Conservation (phyloP, 1,284 basidiomycete genomes). For the Sphaerobolus stellatus region DNA sequence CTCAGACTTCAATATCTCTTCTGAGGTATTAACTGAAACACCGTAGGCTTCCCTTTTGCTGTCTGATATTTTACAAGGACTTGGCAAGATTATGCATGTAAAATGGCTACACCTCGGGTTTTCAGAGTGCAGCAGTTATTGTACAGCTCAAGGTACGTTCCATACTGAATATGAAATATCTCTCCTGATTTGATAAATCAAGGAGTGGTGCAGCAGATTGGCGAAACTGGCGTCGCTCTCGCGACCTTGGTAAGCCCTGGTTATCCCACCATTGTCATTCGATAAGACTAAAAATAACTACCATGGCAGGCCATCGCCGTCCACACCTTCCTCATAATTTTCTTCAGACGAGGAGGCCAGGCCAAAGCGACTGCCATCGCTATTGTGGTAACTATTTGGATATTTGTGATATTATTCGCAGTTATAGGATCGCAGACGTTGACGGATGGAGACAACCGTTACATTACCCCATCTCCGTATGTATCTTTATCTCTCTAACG, state of each 20-base stretch:
- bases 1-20: neutral
- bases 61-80: slow-evolving; percentile 18
- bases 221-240: slow-evolving; percentile 20
- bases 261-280: no score
- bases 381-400: slow-evolving; percentile 15
- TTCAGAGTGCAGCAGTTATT: slow-evolving; percentile 17
- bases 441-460: slow-evolving; percentile 5
- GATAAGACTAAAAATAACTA: no score
- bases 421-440: slow-evolving; percentile 10
- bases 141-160: no score
- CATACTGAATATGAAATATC: no score
- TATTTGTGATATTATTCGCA: slow-evolving; percentile 16
- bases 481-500: slow-evolving; percentile 1
- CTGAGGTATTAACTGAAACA: neutral
- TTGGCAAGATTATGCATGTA: slow-evolving; percentile 17
- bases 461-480: slow-evolving; percentile 16
- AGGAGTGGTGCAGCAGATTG: slow-evolving; percentile 20
- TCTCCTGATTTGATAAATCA: slow-evolving; percentile 21
- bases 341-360: slow-evolving; percentile 12
- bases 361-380: slow-evolving; percentile 5
- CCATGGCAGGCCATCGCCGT: slow-evolving; percentile 17
- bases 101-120: slow-evolving; percentile 16
- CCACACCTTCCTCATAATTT: slow-evolving; percentile 19
- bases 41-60: slow-evolving; percentile 13
- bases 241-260: slow-evolving; percentile 8